phyloP scores from a whole-genome alignment of 2,329 filamentous ascomycete species.

The Fusarium penzigii region DNA sequence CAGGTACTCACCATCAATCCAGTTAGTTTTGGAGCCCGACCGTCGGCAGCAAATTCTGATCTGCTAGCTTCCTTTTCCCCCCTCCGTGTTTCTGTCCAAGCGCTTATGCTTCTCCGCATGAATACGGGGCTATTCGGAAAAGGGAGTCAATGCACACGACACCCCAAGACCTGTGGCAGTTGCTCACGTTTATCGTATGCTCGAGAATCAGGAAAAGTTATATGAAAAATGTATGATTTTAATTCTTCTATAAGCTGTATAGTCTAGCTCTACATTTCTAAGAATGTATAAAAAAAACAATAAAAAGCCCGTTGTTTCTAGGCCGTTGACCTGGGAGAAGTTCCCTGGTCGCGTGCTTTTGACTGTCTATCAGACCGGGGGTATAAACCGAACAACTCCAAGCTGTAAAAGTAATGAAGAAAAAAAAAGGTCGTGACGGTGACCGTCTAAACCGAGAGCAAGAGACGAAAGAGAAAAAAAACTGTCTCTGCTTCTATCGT shows the following conservation, averaged over 20 bases:
- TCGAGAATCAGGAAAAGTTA: background rate
- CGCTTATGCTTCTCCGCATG: conserved; percentile 11
- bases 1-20: too few species aligned
- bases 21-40: background rate
- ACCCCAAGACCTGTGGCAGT: background rate
- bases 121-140: conserved; percentile 1
- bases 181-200: background rate
- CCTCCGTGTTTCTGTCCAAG: background rate
- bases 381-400: conserved; percentile 33
- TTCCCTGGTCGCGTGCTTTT: conserved; percentile 24
- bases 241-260: conserved; percentile 18
- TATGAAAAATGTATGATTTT: background rate
- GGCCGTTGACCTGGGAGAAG: conserved; percentile 21
- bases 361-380: conserved; percentile 34
- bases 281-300: conserved; percentile 20
- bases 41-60: background rate
- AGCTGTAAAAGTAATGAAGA: conserved; percentile 15
- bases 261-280: conserved; percentile 3
- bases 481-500: conserved; percentile 1
- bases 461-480: conserved; percentile 5
- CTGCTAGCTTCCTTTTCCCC: background rate
- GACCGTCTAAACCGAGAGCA: background rate
- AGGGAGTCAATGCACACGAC: conserved; percentile 10
- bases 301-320: conserved; percentile 32
- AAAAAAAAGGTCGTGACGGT: conserved; percentile 5